Percentiles rank a stretch among this genome's conserved stretches.
Evolutionary conservation across 345 rosid genomes (phyloP).

Genomic region (Passiflora organensis): DNA sequence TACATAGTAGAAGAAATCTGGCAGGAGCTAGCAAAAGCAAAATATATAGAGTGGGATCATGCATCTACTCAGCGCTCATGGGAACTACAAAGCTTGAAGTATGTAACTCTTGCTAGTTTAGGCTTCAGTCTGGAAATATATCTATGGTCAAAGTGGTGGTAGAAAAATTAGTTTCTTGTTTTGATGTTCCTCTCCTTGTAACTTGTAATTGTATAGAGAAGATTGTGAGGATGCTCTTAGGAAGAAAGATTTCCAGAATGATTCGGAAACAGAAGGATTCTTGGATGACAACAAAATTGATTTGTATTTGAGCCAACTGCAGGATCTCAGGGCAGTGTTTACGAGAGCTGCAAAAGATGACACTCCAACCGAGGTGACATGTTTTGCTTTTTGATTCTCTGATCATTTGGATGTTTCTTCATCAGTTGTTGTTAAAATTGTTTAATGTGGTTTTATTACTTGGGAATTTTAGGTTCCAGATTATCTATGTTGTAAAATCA

Average conservation of each 20-base stretch:
- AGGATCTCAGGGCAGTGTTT: conserved; percentile 55
- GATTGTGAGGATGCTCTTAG: conserved; percentile 73
- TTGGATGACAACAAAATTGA: conserved; percentile 36
- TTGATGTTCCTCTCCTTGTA: conserved; percentile 11
- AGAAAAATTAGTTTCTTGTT: neutral
- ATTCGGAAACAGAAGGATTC: conserved; percentile 48
- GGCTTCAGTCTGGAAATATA: neutral
- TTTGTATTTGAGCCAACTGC: conserved; percentile 38
- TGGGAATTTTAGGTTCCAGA: conserved; percentile 69
- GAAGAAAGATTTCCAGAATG: conserved; percentile 48
- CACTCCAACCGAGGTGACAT: conserved; percentile 52
- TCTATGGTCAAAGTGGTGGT: neutral
- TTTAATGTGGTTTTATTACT: neutral
- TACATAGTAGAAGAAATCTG: conserved; percentile 84
- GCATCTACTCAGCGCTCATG: conserved; percentile 56
- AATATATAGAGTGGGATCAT: conserved; percentile 74
- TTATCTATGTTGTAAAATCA: conserved; percentile 77
- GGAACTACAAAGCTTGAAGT: conserved; percentile 82
- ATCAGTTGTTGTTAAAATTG: neutral
- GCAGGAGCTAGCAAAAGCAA: conserved; percentile 85
- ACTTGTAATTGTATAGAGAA: conserved; percentile 41
- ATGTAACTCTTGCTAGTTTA: conserved; percentile 43
- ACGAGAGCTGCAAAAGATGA: conserved; percentile 62
- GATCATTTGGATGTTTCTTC: neutral
- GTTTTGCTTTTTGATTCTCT: neutral